Base-by-base conservation (phyloP, 257 asterid genomes). In the Catharanthus roseus region DNA sequence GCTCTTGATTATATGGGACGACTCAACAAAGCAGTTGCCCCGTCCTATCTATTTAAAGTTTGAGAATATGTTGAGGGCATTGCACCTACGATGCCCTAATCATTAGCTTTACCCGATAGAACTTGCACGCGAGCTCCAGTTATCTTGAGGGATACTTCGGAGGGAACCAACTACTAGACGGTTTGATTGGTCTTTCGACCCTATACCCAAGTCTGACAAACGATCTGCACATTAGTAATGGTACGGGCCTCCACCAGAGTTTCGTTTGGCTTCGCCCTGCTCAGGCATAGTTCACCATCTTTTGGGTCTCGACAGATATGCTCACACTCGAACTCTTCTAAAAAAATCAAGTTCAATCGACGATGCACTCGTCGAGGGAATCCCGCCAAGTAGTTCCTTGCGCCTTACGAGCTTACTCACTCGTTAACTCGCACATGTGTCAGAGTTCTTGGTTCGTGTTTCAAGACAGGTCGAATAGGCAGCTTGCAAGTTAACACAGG, bases 201-300 rank as follows among this genome's bases (percentile, higher is more conserved):
- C n/a, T 47, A 47, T 47, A 16, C 53, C n/a, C n/a, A n/a, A 47
- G 53, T 47, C 53, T 1, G 53, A 47, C 53, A 21, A 47, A 16
- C 53, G 53, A 47, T 47, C 16, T 47, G 53, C 85, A n/a, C n/a
- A 82, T 84, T 84, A 76, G 83, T 82, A 84, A 80, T 85, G 83
- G 83, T 78, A 83, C 83, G 87, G 87, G 86, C 91, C 89, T 86
- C 89, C 86, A 84, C 89, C n/a, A n/a, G 82, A 86, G 90, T 83
- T 86, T 86, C 87, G 84, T 86, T 80, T 72, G 82, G 88, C 87
- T 82, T 80, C 85, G 78, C 87, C 70, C n/a, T n/a, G n/a, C n/a
- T n/a, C n/a, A n/a, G n/a, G n/a, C n/a, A n/a, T n/a, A n/a, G n/a
- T n/a, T n/a, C n/a, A n/a, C n/a, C n/a, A n/a, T n/a, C n/a, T n/a